These are phyloP conservation scores for Triticum urartu DNA, from an alignment of 176 grass and related monocot species.

Conservation along the genomic window DNA sequence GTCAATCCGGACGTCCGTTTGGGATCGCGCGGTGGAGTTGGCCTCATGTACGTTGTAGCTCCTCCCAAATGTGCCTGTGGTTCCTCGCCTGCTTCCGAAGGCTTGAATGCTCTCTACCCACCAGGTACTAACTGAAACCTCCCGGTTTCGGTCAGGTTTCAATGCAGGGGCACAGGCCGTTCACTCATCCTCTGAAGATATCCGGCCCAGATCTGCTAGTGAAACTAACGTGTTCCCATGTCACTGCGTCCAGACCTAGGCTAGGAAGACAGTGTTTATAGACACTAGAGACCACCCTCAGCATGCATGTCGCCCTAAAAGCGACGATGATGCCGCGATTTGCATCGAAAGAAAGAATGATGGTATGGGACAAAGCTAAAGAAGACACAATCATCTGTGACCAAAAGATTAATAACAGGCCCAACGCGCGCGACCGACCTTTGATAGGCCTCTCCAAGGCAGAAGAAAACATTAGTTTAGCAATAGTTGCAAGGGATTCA, in stretches of 20 bases:
- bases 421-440: not conserved
- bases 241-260: not conserved
- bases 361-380: conserved; percentile 28
- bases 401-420: conserved; percentile 12
- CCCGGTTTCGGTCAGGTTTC: not conserved
- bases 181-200: not conserved
- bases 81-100: not conserved
- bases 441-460: not conserved
- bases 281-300: too few relatives aligned
- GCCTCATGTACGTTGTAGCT: too few relatives aligned
- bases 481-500: not conserved
- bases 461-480: not conserved
- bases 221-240: not conserved
- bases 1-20: too few relatives aligned
- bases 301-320: not conserved
- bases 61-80: not conserved
- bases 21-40: too few relatives aligned
- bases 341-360: conserved; percentile 23
- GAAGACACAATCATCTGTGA: conserved; percentile 20
- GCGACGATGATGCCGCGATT: not conserved
- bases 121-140: too few relatives aligned
- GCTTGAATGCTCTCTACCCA: not conserved
- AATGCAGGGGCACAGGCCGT: not conserved
- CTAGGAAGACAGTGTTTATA: too few relatives aligned
- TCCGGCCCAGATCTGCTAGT: not conserved